These are phyloP conservation scores for Cocos nucifera DNA, from an alignment of 176 grass and related monocot genomes.

Conservation along the genomic window DNA sequence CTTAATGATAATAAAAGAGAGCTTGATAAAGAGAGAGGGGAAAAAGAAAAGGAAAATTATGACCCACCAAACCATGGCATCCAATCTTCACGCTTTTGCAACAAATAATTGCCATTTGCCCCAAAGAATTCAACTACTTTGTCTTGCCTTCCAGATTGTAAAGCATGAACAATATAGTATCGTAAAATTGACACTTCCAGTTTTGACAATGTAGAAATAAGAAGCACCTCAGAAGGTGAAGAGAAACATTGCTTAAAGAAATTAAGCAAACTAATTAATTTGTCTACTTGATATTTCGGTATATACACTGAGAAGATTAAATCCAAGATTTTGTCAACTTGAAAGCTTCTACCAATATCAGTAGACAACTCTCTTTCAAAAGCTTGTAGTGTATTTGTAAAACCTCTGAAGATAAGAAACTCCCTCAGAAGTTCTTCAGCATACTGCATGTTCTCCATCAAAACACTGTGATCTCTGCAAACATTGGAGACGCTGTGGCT, in stretches of 20 bases:
- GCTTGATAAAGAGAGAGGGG: conserved; percentile 4
- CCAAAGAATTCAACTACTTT: conserved; percentile 80
- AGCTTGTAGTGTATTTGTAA: conserved; percentile 58
- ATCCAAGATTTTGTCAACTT: conserved; percentile 85
- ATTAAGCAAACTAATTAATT: conserved; percentile 44
- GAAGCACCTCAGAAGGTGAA: conserved; percentile 51
- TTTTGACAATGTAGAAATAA: conserved; percentile 52
- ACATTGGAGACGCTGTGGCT: neutral
- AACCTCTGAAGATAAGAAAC: conserved; percentile 85
- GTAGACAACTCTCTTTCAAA: conserved; percentile 71
- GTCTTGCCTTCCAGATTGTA: conserved; percentile 63
- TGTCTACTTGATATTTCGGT: conserved; percentile 68
- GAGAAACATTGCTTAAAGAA: conserved; percentile 87
- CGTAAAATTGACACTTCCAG: conserved; percentile 68
- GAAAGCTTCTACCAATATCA: conserved; percentile 78
- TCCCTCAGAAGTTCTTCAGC: conserved; percentile 81
- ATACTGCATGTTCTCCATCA: conserved; percentile 89
- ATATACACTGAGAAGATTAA: conserved; percentile 76
- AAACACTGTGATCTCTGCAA: conserved; percentile 22
- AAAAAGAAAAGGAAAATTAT: conserved; percentile 18
- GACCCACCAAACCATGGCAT: conserved; percentile 74
- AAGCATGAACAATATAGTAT: conserved; percentile 78
- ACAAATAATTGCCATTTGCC: conserved; percentile 40
- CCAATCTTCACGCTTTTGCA: conserved; percentile 87
- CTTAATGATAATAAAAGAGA: conserved; percentile 27